Percentiles rank a stretch among this genome's conserved stretches.
Evolutionary conservation across 1,139 yeast genomes (phyloP).

Genomic region (Pneumocystis wakefieldiae): DNA sequence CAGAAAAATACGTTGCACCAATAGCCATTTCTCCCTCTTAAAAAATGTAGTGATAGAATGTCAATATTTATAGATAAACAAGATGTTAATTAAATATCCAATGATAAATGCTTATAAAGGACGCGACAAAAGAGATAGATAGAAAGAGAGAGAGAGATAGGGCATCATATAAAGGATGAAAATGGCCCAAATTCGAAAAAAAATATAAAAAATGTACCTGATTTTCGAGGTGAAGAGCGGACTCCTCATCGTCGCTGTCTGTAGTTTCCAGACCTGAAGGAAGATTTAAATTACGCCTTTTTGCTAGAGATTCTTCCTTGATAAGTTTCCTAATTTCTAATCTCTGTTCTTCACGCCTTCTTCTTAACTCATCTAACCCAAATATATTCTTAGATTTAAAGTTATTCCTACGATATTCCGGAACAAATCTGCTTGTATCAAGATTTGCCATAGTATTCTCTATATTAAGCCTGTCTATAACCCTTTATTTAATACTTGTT

Average conservation of each 20-base stretch:
- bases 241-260: constrained; percentile 30
- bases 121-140: neutral
- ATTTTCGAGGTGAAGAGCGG: constrained; percentile 14
- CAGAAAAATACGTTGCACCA: neutral
- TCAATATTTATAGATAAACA: no score
- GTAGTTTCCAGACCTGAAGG: constrained; percentile 32
- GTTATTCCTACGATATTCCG: constrained; percentile 93
- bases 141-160: no score
- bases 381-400: constrained; percentile 91
- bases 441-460: constrained; percentile 29
- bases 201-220: constrained; percentile 15
- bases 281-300: constrained; percentile 53
- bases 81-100: neutral
- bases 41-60: no score
- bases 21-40: no score
- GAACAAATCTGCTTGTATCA: constrained; percentile 66
- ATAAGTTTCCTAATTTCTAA: constrained; percentile 92
- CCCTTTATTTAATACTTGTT: neutral
- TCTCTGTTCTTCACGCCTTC: constrained; percentile 95
- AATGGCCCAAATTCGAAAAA: neutral
- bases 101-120: neutral
- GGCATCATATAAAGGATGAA: neutral
- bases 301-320: constrained; percentile 85
- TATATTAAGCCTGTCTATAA: neutral
- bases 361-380: constrained; percentile 88